Conservation (phyloP, 176 grass and related monocot species). For the Carex parvula region DNA sequence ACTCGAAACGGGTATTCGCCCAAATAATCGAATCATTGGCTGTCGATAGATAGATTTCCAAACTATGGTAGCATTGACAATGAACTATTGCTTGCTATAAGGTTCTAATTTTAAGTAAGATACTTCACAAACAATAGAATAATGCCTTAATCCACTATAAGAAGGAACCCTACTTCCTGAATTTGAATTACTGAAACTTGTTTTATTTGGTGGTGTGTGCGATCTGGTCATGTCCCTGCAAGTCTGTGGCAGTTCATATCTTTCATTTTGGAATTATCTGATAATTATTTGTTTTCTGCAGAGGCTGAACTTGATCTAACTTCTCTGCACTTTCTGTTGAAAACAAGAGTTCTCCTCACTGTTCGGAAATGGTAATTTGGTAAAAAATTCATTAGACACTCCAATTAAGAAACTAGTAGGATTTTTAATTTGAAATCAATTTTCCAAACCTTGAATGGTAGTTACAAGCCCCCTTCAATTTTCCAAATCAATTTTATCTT, state of each 20-base stretch:
- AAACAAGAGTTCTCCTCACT: not conserved
- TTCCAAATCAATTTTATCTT: no score
- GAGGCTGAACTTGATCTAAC: not conserved
- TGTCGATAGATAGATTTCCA: not conserved
- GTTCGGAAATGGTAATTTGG: slow-evolving; percentile 19
- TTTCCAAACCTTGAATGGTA: not conserved
- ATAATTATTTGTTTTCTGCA: not conserved
- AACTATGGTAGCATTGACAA: not conserved
- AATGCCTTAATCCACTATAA: not conserved
- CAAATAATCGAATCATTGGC: not conserved
- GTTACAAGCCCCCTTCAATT: not conserved
- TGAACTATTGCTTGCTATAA: not conserved
- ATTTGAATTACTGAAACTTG: not conserved
- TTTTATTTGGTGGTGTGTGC: not conserved
- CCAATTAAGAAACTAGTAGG: not conserved
- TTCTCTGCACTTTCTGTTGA: not conserved
- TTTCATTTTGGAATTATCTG: not conserved
- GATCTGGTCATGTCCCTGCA: not conserved
- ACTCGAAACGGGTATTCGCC: not conserved
- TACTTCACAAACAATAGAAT: not conserved
- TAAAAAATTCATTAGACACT: not conserved
- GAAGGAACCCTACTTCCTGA: not conserved
- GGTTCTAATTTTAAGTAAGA: not conserved
- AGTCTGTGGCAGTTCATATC: not conserved
- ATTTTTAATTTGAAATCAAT: not conserved